These are phyloP conservation scores for Ottelia alismoides DNA, from an alignment of 106 monocot species.

Conservation along the genomic window DNA sequence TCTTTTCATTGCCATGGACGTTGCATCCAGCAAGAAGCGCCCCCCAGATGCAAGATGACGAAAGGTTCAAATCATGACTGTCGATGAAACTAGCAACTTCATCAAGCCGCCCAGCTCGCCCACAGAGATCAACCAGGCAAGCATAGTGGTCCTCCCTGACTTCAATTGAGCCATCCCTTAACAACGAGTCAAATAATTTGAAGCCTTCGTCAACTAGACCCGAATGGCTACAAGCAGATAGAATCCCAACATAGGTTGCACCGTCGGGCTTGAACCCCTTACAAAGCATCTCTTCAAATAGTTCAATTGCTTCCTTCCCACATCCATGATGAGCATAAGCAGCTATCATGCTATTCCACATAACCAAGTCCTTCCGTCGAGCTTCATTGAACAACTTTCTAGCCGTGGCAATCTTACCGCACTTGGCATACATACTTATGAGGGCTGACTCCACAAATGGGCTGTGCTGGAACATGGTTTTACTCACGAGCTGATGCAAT, in stretches of 20 bases:
- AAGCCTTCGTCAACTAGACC: slow-evolving; percentile 42
- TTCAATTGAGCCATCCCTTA: slow-evolving; percentile 27
- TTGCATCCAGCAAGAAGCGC: too few relatives aligned
- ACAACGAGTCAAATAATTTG: slow-evolving; percentile 19
- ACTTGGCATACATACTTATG: slow-evolving; percentile 64
- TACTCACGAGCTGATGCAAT: slow-evolving; percentile 45
- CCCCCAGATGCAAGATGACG: too few relatives aligned
- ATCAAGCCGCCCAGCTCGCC: too few relatives aligned
- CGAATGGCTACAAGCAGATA: slow-evolving; percentile 81
- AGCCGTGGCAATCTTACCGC: slow-evolving; percentile 42
- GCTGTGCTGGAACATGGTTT: slow-evolving; percentile 34
- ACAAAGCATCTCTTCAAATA: slow-evolving; percentile 37
- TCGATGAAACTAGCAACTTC: too few relatives aligned
- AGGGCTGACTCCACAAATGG: slow-evolving; percentile 34
- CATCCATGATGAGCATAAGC: slow-evolving; percentile 58
- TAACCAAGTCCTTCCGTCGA: slow-evolving; percentile 28
- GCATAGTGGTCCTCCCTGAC: slow-evolving; percentile 58
- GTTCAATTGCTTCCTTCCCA: slow-evolving; percentile 28
- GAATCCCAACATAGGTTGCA: slow-evolving; percentile 48
- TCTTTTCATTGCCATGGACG: too few relatives aligned
- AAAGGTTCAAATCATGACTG: too few relatives aligned
- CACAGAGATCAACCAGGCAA: slow-evolving; percentile 59
- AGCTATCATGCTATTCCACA: slow-evolving; percentile 63
- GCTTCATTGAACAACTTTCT: slow-evolving; percentile 33
- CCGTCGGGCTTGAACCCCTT: slow-evolving; percentile 39